Base-by-base conservation (phyloP, 2,329 filamentous ascomycete species). In the Mollisiaceae sp. region DNA sequence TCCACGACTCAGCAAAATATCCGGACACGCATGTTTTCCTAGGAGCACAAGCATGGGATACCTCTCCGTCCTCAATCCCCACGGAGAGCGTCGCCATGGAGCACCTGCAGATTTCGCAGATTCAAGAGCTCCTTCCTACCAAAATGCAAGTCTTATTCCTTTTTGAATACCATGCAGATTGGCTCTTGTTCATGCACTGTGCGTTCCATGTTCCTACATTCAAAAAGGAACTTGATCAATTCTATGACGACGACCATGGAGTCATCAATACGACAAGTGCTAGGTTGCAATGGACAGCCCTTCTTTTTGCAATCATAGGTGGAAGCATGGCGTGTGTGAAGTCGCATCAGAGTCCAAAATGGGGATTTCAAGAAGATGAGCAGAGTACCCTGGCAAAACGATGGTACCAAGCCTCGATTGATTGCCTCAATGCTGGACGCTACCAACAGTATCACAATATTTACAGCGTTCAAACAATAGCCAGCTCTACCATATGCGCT, bases 401-500 rank as follows among this genome's bases (percentile, higher is more conserved):
- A 55, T 84, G 81, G 81, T 81, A 80, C 62, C 79, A 79, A 50
- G 81, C 82, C 15, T 75, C 79, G 0, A 74, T 82, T 0, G 76
- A 78, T 0, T 82, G 80, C 67, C 73, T 85, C 1, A 79, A 82
- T 43, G 73, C 79, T 4, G 81, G 79, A 2, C 79, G 82, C 58
- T 84, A 80, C 65, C 82, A 79, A 59, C 78, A 78, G 43, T 73
- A 75, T 50, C 78, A 81, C 66, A 79, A 78, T 14, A 75, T 82
- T 1, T 77, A 79, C 55, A 77, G 79, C 0, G 76, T 83, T 3
- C 79, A 84, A 69, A 78, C 82, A 4, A 82, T 85, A 45, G 74
- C 80, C 11, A 80, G 79, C 1, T 73, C 82, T 36, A 82, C 82
- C n/a, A 79, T 82, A 2, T 80, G 80, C 9, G 82, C 81, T 9